Conservation (phyloP, 2,329 filamentous ascomycete genomes). For the Pseudohalonectria lignicola region DNA sequence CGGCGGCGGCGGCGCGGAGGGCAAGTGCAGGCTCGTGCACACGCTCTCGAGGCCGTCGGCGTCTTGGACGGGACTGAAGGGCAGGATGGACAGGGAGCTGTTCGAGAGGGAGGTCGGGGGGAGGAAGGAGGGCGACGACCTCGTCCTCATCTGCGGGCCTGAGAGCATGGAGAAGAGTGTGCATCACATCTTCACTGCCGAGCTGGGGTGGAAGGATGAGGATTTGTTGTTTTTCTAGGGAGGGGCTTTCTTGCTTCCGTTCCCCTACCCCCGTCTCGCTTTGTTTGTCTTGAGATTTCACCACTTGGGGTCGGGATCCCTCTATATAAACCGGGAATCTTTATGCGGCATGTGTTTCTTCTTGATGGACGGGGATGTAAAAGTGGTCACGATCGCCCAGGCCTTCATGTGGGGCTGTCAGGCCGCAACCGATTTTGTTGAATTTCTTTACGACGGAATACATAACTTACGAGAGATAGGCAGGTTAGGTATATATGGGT, state of each 20-base stretch:
- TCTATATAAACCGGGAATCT: too few relatives aligned
- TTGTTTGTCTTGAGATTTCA: neutral
- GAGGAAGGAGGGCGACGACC: slow-evolving; percentile 20
- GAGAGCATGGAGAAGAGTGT: slow-evolving; percentile 60
- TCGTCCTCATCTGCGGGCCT: slow-evolving; percentile 76
- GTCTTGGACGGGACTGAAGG: slow-evolving; percentile 56
- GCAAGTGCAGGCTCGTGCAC: slow-evolving; percentile 55
- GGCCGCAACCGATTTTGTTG: too few relatives aligned
- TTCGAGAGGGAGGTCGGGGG: slow-evolving; percentile 46
- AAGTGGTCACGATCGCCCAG: too few relatives aligned
- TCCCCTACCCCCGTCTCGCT: too few relatives aligned
- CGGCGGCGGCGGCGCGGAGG: slow-evolving; percentile 16
- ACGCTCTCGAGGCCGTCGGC: slow-evolving; percentile 54
- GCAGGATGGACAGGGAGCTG: slow-evolving; percentile 54
- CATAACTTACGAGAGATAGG: too few relatives aligned
- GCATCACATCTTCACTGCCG: slow-evolving; percentile 31
- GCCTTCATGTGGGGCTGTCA: too few relatives aligned
- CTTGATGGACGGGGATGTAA: too few relatives aligned
- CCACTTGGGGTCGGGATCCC: too few relatives aligned
- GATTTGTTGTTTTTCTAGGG: slow-evolving; percentile 65
- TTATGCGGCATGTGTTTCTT: too few relatives aligned
- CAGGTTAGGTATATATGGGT: too few relatives aligned
- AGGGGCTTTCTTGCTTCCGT: neutral
- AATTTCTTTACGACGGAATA: too few relatives aligned
- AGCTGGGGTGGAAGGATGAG: slow-evolving; percentile 60